phyloP scores from a whole-genome alignment of 495 filamentous ascomycete genomes.

The Neurospora sp. region DNA sequence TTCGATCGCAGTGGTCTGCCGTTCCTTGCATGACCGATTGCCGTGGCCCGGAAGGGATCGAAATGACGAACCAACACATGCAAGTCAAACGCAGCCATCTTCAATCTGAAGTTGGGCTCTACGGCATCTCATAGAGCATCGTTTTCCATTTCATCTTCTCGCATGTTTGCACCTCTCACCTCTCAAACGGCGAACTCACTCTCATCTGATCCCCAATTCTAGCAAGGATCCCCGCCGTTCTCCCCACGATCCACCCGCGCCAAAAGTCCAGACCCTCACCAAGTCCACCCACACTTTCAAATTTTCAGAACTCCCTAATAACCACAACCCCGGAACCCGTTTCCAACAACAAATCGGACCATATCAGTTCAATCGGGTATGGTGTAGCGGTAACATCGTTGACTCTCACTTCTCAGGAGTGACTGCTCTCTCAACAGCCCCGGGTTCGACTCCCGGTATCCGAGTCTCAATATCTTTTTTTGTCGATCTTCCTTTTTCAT shows the following conservation, averaged over 20 bases:
- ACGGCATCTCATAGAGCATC: neutral
- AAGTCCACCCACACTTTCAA: neutral
- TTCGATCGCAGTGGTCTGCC: neutral
- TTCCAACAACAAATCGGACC: neutral
- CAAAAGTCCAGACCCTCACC: neutral
- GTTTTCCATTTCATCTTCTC: neutral
- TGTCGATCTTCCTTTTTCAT: neutral
- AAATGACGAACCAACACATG: neutral
- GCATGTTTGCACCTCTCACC: no score
- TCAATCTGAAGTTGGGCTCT: neutral
- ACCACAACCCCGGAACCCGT: neutral
- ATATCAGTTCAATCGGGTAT: neutral
- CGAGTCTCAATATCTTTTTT: neutral
- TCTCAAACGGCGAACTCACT: no score
- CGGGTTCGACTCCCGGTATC: neutral
- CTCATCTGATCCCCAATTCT: neutral
- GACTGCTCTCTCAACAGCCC: neutral
- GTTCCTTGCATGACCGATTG: neutral
- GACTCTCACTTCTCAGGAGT: neutral
- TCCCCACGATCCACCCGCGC: neutral
- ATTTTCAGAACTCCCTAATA: neutral
- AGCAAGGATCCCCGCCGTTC: neutral
- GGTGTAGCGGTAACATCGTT: neutral
- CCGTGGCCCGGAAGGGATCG: neutral
- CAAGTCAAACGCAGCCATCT: neutral